These are phyloP conservation scores for Boletus vinaceobasis DNA, from an alignment of 768 basidiomycete genomes.

Conservation along the genomic window DNA sequence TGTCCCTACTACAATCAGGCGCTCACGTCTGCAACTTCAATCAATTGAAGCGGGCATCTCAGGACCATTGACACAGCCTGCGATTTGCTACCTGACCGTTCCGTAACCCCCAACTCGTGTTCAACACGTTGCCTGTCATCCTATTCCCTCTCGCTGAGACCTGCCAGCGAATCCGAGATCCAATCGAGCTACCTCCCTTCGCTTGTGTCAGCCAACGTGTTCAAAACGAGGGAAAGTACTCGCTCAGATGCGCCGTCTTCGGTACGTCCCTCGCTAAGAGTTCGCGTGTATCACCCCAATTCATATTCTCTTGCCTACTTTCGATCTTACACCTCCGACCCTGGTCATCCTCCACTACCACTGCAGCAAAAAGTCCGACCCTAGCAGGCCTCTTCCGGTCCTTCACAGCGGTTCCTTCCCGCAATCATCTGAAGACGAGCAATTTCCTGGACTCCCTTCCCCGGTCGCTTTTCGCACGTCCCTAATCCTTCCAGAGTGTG, in stretches of 20 bases:
- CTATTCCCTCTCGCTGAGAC: slow-evolving; percentile 20
- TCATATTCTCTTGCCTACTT: slow-evolving; percentile 17
- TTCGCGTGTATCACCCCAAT: slow-evolving; percentile 28
- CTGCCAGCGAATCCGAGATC: slow-evolving; percentile 21
- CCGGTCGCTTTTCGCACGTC: slow-evolving; percentile 81
- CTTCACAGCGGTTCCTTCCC: slow-evolving; percentile 32
- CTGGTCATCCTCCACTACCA: slow-evolving; percentile 17
- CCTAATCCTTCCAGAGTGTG: slow-evolving; percentile 82
- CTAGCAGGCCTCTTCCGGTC: slow-evolving; percentile 45
- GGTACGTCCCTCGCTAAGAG: slow-evolving; percentile 49
- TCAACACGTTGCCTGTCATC: slow-evolving; percentile 65
- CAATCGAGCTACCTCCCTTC: slow-evolving; percentile 30
- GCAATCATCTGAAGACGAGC: slow-evolving; percentile 35
- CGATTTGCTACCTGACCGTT: slow-evolving; percentile 11
- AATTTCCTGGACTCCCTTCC: slow-evolving; percentile 59
- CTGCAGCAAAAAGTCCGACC: slow-evolving; percentile 81
- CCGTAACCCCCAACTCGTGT: slow-evolving; percentile 58
- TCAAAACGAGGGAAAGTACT: slow-evolving; percentile 52
- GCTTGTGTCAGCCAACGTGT: slow-evolving; percentile 55
- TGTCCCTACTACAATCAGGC: not conserved
- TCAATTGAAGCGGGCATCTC: not conserved
- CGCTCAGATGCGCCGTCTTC: slow-evolving; percentile 71
- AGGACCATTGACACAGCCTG: not conserved
- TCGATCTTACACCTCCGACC: slow-evolving; percentile 23
- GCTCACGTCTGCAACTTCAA: not conserved